Conservation (phyloP, 495 filamentous ascomycete genomes). For the Aspergillus leporis region DNA sequence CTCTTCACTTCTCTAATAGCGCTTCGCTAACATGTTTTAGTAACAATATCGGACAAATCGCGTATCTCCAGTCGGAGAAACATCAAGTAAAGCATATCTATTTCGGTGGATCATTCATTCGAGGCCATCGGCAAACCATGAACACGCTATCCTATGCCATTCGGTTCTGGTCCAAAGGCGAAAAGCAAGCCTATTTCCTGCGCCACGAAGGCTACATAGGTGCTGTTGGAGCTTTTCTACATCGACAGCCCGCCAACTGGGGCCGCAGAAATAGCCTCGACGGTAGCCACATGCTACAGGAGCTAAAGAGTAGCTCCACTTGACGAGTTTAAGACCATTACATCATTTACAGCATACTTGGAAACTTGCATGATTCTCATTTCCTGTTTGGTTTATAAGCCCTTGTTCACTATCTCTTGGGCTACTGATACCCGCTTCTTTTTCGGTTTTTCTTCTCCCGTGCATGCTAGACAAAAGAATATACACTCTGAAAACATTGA, state of each 20-base stretch:
- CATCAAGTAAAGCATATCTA: slow-evolving; percentile 90
- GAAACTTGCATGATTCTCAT: not conserved
- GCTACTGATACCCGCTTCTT: slow-evolving; percentile 5
- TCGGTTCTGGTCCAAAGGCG: slow-evolving; percentile 92
- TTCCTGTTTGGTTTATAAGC: not conserved
- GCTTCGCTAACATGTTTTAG: slow-evolving; percentile 40
- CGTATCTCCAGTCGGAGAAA: slow-evolving; percentile 91
- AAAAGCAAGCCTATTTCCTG: slow-evolving; percentile 93
- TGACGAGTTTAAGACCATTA: not conserved
- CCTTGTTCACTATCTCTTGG: not conserved
- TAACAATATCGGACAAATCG: slow-evolving; percentile 98
- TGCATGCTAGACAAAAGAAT: slow-evolving; percentile 10
- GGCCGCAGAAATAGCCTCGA: slow-evolving; percentile 77
- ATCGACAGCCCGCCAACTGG: slow-evolving; percentile 88
- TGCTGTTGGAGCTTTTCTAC: slow-evolving; percentile 93
- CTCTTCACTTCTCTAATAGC: not conserved
- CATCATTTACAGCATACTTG: not conserved
- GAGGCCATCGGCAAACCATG: slow-evolving; percentile 95
- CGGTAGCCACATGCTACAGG: slow-evolving; percentile 37
- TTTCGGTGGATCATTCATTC: slow-evolving; percentile 95
- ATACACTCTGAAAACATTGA: not conserved
- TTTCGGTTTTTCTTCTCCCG: not conserved
- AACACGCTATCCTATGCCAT: slow-evolving; percentile 95
- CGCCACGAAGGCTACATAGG: slow-evolving; percentile 96
- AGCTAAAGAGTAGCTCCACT: slow-evolving; percentile 5